These are phyloP conservation scores for Rubia peregrina DNA, from an alignment of 305 asterid species.

Conservation along the genomic window DNA sequence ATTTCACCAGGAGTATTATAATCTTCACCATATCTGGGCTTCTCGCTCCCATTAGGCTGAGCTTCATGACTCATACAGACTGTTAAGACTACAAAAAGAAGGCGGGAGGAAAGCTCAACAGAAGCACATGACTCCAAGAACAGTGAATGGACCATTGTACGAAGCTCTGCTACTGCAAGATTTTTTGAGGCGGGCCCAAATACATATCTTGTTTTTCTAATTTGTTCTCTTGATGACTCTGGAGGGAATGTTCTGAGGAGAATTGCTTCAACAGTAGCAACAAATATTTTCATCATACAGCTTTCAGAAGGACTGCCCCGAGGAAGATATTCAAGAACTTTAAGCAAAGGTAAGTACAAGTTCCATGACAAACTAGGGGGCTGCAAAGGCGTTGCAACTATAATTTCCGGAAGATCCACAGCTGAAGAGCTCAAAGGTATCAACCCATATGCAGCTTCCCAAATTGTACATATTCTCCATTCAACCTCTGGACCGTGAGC, in stretches of 20 bases:
- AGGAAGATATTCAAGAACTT: slow-evolving; percentile 95
- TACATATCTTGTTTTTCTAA: slow-evolving; percentile 61
- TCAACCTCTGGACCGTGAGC: slow-evolving; percentile 99
- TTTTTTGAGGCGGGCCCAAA: slow-evolving; percentile 87
- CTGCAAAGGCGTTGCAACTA: slow-evolving; percentile 91
- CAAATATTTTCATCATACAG: slow-evolving; percentile 97
- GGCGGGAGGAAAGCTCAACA: slow-evolving; percentile 89
- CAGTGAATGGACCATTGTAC: slow-evolving; percentile 91
- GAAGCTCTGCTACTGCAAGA: slow-evolving; percentile 93
- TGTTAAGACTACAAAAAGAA: slow-evolving; percentile 91
- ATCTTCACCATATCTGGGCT: slow-evolving; percentile 60
- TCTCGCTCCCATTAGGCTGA: slow-evolving; percentile 65
- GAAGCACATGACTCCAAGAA: slow-evolving; percentile 84
- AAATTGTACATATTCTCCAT: slow-evolving; percentile 97
- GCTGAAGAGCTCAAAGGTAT: slow-evolving; percentile 93
- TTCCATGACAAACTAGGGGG: slow-evolving; percentile 94
- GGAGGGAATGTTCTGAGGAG: slow-evolving; percentile 91
- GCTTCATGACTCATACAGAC: slow-evolving; percentile 97
- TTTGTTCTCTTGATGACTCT: slow-evolving; percentile 68
- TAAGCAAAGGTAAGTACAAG: slow-evolving; percentile 87
- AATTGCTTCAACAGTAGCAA: slow-evolving; percentile 96
- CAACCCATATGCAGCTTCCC: slow-evolving; percentile 99
- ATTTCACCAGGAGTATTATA: slow-evolving; percentile 31
- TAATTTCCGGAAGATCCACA: slow-evolving; percentile 92
- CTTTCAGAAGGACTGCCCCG: slow-evolving; percentile 98